Evolutionary conservation across 2,329 filamentous ascomycete genomes (phyloP).

Genomic region (Knufia fluminis): DNA sequence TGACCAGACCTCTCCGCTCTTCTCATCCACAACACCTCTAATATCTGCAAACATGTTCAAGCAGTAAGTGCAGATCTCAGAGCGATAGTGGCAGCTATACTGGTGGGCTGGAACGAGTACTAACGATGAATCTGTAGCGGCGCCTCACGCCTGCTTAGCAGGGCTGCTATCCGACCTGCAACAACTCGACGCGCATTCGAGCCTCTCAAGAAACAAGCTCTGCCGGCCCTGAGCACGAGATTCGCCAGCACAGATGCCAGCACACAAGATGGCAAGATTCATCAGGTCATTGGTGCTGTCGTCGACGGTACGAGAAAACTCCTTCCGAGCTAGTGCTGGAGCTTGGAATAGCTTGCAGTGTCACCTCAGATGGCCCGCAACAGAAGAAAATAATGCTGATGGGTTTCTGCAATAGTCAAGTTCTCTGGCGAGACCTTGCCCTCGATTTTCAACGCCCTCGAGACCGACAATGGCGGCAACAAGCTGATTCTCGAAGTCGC

Average conservation of each 20-base stretch:
- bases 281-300: constrained; percentile 94
- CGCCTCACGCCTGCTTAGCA: constrained; percentile 56
- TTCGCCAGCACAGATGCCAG: constrained; percentile 51
- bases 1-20: constrained; percentile 9
- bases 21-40: constrained; percentile 8
- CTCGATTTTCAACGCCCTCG: constrained; percentile 92
- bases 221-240: constrained; percentile 51
- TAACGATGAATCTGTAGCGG: constrained; percentile 41
- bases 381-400: constrained; percentile 12
- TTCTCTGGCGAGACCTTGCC: constrained; percentile 91
- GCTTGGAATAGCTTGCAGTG: constrained; percentile 28
- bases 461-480: constrained; percentile 81
- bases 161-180: constrained; percentile 46
- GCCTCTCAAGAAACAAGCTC: constrained; percentile 47
- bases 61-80: constrained; percentile 39
- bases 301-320: constrained; percentile 64
- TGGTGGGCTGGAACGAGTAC: constrained; percentile 31
- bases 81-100: constrained; percentile 13
- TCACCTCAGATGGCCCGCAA: constrained; percentile 7
- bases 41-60: constrained; percentile 48
- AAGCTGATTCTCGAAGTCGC: constrained; percentile 95
- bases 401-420: constrained; percentile 59
- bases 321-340: constrained; percentile 30
- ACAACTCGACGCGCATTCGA: constrained; percentile 48
- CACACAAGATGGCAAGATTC: constrained; percentile 29